These are phyloP conservation scores for Zygoascus meyerae DNA, from an alignment of 1,139 yeast species.

Conservation along the genomic window DNA sequence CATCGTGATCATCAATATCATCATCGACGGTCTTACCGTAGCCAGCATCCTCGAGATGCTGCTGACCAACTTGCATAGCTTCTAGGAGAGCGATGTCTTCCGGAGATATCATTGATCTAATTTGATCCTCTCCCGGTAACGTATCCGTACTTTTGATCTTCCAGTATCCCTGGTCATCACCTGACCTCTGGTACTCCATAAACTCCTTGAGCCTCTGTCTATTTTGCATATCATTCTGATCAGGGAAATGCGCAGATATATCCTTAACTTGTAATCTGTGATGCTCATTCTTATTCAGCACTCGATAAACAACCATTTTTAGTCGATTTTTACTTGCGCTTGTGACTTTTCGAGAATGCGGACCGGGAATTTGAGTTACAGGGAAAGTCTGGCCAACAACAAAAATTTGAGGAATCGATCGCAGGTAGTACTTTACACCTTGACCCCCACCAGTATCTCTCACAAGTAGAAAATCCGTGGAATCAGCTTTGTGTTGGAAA, in stretches of 20 bases:
- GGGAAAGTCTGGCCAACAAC: constrained; percentile 93
- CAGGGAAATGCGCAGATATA: constrained; percentile 89
- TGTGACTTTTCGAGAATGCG: constrained; percentile 93
- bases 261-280: constrained; percentile 81
- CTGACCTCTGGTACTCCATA: constrained; percentile 95
- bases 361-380: constrained; percentile 93
- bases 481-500: constrained; percentile 71
- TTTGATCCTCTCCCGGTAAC: constrained; percentile 71
- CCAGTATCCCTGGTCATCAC: constrained; percentile 96
- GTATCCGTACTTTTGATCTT: constrained; percentile 70
- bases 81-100: constrained; percentile 87
- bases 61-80: constrained; percentile 92
- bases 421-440: constrained; percentile 51
- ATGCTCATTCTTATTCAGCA: constrained; percentile 68
- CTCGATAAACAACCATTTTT: constrained; percentile 89
- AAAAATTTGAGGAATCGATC: constrained; percentile 66
- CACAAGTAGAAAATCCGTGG: constrained; percentile 77
- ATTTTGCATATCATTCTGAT: constrained; percentile 95
- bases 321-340: constrained; percentile 86
- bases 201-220: constrained; percentile 93
- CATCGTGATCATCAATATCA: constrained; percentile 38
- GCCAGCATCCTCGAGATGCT: constrained; percentile 66
- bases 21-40: constrained; percentile 46
- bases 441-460: constrained; percentile 67
- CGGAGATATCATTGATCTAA: constrained; percentile 82